These are phyloP conservation scores for Cercospora nicotianae DNA, from an alignment of 2,329 filamentous ascomycete species.

Conservation along the genomic window DNA sequence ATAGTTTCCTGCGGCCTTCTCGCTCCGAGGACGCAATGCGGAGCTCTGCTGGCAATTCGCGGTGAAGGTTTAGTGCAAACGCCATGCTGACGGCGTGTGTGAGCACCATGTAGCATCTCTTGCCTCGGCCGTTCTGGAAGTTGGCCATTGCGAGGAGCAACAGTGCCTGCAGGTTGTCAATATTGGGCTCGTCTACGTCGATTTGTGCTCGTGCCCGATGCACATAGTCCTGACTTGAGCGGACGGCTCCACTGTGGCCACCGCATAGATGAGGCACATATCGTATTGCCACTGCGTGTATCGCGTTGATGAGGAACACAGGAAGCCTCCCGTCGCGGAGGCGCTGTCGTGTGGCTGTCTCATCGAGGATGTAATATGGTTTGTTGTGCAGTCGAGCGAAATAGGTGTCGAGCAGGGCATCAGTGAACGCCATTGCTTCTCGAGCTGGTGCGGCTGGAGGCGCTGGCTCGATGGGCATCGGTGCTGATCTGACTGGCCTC, in stretches of 20 bases:
- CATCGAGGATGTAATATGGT: slow-evolving; percentile 78
- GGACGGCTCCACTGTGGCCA: slow-evolving; percentile 66
- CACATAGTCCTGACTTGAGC: slow-evolving; percentile 71
- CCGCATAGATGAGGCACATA: slow-evolving; percentile 65
- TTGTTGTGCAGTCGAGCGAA: slow-evolving; percentile 78
- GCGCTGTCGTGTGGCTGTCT: slow-evolving; percentile 70
- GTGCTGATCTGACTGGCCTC: slow-evolving; percentile 6
- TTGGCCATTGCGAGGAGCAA: slow-evolving; percentile 74
- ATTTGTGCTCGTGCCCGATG: slow-evolving; percentile 67
- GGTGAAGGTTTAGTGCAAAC: slow-evolving; percentile 76
- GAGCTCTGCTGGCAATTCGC: slow-evolving; percentile 66
- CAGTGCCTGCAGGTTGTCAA: slow-evolving; percentile 74
- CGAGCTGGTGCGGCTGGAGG: slow-evolving; percentile 12
- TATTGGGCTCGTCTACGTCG: slow-evolving; percentile 76
- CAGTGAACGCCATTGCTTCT: slow-evolving; percentile 27
- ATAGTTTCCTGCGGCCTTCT: slow-evolving; percentile 75
- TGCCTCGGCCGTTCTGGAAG: slow-evolving; percentile 74
- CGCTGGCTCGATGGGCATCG: slow-evolving; percentile 15
- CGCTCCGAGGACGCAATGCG: slow-evolving; percentile 67
- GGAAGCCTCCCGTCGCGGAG: slow-evolving; percentile 67
- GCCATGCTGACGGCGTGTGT: slow-evolving; percentile 80
- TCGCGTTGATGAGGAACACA: slow-evolving; percentile 52
- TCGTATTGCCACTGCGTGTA: slow-evolving; percentile 56
- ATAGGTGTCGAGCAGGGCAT: slow-evolving; percentile 65
- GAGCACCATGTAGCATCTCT: slow-evolving; percentile 83